Evolutionary conservation across 2,329 filamentous ascomycete species (phyloP).

Genomic region (Sarocladiaceae sp.): DNA sequence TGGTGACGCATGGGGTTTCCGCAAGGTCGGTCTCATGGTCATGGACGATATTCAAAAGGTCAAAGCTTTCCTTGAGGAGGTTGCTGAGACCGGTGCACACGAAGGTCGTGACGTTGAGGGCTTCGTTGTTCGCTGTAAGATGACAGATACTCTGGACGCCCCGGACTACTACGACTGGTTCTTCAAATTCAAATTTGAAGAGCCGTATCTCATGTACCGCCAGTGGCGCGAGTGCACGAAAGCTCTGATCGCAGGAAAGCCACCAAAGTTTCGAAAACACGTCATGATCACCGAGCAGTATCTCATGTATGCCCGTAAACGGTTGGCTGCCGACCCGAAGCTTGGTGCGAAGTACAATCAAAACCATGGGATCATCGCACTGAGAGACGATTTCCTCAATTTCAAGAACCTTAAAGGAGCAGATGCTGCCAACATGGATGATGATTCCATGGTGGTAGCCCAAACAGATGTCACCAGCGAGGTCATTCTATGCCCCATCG

Average conservation of each 20-base stretch:
- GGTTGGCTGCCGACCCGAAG: conserved; percentile 61
- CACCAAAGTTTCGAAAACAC: conserved; percentile 80
- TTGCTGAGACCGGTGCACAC: conserved; percentile 84
- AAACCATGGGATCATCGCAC: conserved; percentile 91
- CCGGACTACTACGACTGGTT: conserved; percentile 84
- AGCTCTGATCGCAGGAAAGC: conserved; percentile 67
- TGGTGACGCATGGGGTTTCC: conserved; percentile 89
- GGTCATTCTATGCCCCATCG: conserved; percentile 81
- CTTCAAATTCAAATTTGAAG: conserved; percentile 99
- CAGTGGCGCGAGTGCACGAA: conserved; percentile 99
- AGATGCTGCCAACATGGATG: conserved; percentile 76
- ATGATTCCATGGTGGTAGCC: conserved; percentile 41
- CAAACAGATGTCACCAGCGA: conserved; percentile 55
- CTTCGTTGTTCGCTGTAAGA: conserved; percentile 89
- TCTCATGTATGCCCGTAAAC: conserved; percentile 69
- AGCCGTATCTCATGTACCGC: conserved; percentile 96
- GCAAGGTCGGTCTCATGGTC: conserved; percentile 73
- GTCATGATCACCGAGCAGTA: conserved; percentile 87
- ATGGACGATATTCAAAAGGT: conserved; percentile 70
- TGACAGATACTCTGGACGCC: conserved; percentile 41
- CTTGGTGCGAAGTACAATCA: conserved; percentile 67
- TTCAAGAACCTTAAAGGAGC: conserved; percentile 80
- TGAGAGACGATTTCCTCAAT: conserved; percentile 81
- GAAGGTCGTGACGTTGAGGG: conserved; percentile 91
- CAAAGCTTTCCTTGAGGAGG: conserved; percentile 72